Evolutionary conservation across 2,329 filamentous ascomycete species (phyloP).

Genomic region (Penicillium sp.): DNA sequence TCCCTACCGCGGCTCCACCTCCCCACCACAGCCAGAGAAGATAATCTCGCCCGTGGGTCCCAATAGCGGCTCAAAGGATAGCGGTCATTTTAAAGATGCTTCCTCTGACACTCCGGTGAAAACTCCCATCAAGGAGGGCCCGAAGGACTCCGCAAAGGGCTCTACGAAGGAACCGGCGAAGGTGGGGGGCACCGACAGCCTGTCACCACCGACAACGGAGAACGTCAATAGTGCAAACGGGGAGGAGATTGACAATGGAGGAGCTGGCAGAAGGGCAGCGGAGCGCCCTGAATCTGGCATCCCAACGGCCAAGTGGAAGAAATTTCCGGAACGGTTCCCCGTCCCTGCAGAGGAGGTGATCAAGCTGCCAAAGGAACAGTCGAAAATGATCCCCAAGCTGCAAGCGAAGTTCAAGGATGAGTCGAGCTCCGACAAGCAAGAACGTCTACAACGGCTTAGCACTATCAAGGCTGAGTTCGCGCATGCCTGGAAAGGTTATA

Average conservation of each 20-base stretch:
- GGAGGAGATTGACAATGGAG: conserved; percentile 31
- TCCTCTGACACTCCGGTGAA: conserved; percentile 2
- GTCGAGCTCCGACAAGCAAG: conserved; percentile 56
- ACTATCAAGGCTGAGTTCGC: conserved; percentile 71
- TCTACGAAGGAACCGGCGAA: not conserved
- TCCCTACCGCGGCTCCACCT: conserved; percentile 16
- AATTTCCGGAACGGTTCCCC: conserved; percentile 73
- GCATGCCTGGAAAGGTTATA: conserved; percentile 81
- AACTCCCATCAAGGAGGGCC: conserved; percentile 3
- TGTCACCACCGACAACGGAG: not conserved
- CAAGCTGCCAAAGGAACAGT: conserved; percentile 67
- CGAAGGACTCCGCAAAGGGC: conserved; percentile 2
- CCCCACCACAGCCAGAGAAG: conserved; percentile 8
- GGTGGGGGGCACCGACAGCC: not conserved
- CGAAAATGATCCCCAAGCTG: conserved; percentile 70
- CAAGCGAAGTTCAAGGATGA: conserved; percentile 71
- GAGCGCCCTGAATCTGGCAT: conserved; percentile 23
- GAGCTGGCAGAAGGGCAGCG: conserved; percentile 36
- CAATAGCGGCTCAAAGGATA: conserved; percentile 3
- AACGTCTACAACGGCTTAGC: conserved; percentile 62
- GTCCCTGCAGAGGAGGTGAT: conserved; percentile 69
- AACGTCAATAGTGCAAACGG: not conserved
- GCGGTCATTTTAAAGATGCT: not conserved
- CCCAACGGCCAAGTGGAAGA: conserved; percentile 65
- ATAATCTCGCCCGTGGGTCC: conserved; percentile 4